Evolutionary conservation across 176 grass and related monocot species (phyloP).

Genomic region (Themeda triandra): DNA sequence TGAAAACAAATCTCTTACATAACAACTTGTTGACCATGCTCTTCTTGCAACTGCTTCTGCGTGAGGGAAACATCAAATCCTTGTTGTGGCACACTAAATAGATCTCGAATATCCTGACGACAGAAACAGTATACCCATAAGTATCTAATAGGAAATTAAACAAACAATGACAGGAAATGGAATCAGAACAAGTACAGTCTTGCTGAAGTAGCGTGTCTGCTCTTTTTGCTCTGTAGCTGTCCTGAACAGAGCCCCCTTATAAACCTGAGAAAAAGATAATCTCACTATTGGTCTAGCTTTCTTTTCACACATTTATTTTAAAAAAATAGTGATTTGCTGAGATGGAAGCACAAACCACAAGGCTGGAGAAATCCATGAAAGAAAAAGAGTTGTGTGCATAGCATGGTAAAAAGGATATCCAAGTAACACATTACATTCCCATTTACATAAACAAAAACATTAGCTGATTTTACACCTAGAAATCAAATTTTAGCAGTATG

Average conservation of each 20-base stretch:
- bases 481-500: neutral
- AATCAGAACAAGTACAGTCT: constrained; percentile 52
- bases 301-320: neutral
- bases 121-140: constrained; percentile 17
- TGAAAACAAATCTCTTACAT: constrained; percentile 42
- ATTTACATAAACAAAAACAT: neutral
- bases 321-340: neutral
- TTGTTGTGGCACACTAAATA: constrained; percentile 79
- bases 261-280: constrained; percentile 48
- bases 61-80: constrained; percentile 91
- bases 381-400: neutral
- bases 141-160: constrained; percentile 2
- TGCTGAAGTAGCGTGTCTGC: constrained; percentile 90
- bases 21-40: constrained; percentile 64
- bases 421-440: neutral
- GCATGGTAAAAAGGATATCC: neutral
- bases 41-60: constrained; percentile 78
- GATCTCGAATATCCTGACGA: constrained; percentile 70
- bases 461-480: neutral
- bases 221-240: constrained; percentile 93
- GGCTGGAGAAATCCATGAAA: neutral
- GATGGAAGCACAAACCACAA: neutral
- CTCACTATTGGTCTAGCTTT: neutral
- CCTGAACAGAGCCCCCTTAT: constrained; percentile 86
- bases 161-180: neutral